Evolutionary conservation across 1,139 yeast species (phyloP).

Genomic region (Geotrichum cucujoidarum): DNA sequence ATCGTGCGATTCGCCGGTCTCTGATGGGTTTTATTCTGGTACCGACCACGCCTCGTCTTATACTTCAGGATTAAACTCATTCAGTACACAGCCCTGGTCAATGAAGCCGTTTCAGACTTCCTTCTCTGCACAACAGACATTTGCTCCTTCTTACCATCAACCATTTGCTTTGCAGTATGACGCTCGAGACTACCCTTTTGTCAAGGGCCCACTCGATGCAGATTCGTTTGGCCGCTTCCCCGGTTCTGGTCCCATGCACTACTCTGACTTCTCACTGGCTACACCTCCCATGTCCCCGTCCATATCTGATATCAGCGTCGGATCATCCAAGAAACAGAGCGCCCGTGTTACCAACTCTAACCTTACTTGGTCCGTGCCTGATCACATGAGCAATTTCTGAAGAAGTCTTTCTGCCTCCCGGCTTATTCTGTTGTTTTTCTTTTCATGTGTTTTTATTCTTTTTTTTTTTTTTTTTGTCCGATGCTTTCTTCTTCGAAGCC

Average conservation of each 20-base stretch:
- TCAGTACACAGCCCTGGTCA: too few species aligned
- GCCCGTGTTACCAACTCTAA: conserved; percentile 12
- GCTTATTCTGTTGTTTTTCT: background rate
- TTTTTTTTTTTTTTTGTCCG: conserved; percentile 1
- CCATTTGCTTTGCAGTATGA: too few species aligned
- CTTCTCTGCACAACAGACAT: too few species aligned
- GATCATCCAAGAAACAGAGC: background rate
- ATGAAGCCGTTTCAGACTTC: too few species aligned
- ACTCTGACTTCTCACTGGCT: background rate
- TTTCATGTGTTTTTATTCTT: background rate
- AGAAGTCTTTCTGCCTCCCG: background rate
- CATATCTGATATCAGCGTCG: background rate
- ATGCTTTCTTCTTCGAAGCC: background rate
- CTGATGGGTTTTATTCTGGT: too few species aligned
- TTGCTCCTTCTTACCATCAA: too few species aligned
- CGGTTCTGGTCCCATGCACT: background rate
- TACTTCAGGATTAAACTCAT: too few species aligned
- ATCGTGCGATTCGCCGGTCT: too few species aligned
- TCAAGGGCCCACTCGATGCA: too few species aligned
- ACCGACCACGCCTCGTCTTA: too few species aligned
- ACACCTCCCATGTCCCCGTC: background rate
- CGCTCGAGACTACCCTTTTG: too few species aligned
- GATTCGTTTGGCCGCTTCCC: background rate
- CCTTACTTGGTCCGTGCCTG: conserved; percentile 16
- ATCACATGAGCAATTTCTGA: conserved; percentile 6